phyloP scores from a whole-genome alignment of 148 eudicot species.

The Arctostaphylos glauca region DNA sequence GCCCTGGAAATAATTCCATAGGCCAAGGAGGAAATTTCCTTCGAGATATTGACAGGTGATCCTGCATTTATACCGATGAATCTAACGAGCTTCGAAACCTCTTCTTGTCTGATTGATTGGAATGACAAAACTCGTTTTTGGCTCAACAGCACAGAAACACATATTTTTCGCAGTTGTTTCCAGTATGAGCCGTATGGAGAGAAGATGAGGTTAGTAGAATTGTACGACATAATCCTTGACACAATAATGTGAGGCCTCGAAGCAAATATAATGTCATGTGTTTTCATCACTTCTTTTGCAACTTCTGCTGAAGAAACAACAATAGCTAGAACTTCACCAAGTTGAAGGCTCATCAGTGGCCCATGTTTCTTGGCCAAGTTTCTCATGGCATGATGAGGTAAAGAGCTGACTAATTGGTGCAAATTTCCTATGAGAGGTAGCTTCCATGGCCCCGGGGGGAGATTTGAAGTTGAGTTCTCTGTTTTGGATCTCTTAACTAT shows the following conservation, averaged over 20 bases:
- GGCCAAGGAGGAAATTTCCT: constrained; percentile 10
- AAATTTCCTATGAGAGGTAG: constrained; percentile 14
- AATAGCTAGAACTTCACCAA: constrained; percentile 20
- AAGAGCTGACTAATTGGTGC: constrained; percentile 27
- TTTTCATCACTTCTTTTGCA: constrained; percentile 28
- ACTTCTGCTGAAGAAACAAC: constrained; percentile 24
- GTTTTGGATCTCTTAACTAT: neutral
- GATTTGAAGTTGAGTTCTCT: neutral
- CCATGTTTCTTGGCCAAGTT: constrained; percentile 26
- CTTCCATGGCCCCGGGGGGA: constrained; percentile 12
- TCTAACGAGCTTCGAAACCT: neutral
- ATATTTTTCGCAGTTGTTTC: constrained; percentile 18
- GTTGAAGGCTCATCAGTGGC: constrained; percentile 25
- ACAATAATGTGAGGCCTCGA: neutral
- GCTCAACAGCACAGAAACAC: constrained; percentile 30
- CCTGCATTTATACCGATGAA: constrained; percentile 12
- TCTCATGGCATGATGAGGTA: constrained; percentile 25
- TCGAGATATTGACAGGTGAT: constrained; percentile 20
- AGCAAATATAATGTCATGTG: constrained; percentile 30
- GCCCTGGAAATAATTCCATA: constrained; percentile 18
- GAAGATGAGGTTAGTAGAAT: neutral
- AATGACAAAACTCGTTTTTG: constrained; percentile 12
- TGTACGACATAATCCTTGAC: neutral
- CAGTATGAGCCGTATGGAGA: neutral
- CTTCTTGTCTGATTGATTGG: constrained; percentile 16